Percentiles rank a stretch among this genome's conserved stretches.
These are phyloP conservation scores for Syzygium syzygioides DNA, from an alignment of 441 rosid genomes.

Conservation along the genomic window DNA sequence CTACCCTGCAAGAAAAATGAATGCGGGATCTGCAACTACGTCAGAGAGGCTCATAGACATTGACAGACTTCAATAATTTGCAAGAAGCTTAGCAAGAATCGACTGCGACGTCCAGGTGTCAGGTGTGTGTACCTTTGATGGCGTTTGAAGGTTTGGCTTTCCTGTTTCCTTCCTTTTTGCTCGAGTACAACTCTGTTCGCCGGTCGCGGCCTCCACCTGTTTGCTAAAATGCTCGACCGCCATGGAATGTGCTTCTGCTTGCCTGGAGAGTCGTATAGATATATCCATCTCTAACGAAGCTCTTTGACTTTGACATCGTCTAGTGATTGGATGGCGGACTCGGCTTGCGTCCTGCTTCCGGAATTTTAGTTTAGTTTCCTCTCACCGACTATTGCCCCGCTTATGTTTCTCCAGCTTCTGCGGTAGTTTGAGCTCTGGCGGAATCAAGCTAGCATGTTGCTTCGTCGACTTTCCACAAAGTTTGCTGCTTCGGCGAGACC, in stretches of 20 bases:
- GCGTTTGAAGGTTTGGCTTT: neutral
- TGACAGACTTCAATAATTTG: neutral
- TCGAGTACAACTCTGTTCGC: neutral
- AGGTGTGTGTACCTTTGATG: neutral
- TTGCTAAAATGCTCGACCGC: conserved; percentile 32
- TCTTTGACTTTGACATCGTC: neutral
- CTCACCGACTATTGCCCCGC: neutral
- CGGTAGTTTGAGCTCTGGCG: neutral
- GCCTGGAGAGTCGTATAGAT: neutral
- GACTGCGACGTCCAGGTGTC: neutral
- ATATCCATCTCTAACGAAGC: neutral
- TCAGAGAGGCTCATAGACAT: neutral
- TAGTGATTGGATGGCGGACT: neutral
- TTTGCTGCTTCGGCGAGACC: conserved; percentile 34
- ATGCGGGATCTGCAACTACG: neutral
- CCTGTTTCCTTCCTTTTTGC: neutral
- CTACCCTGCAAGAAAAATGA: neutral
- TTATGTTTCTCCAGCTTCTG: neutral
- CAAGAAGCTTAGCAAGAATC: neutral
- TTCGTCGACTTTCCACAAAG: conserved; percentile 33
- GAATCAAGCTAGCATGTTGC: conserved; percentile 34
- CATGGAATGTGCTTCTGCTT: neutral
- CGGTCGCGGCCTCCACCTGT: conserved; percentile 5
- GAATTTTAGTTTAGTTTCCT: neutral
- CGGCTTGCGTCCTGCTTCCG: neutral